Base-by-base conservation (phyloP, 768 basidiomycete species). In the Mycena indigotica region DNA sequence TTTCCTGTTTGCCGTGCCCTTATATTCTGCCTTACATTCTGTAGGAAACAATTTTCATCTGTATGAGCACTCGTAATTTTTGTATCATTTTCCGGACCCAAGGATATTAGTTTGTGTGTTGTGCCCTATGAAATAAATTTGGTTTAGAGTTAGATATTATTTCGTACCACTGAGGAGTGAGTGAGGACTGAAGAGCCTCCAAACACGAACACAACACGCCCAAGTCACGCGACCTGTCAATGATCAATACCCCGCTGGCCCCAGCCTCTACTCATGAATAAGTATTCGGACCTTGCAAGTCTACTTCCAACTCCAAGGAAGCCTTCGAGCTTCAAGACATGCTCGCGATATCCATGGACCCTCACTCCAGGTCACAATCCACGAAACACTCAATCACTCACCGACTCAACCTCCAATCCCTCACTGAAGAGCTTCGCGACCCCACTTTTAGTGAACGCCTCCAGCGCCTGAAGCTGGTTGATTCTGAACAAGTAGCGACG, bases 381-480 rank as follows among this genome's bases (percentile, higher is more conserved):
- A n/a, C n/a, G n/a, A n/a, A n/a, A n/a, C n/a, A n/a, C n/a, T n/a
- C n/a, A n/a, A n/a, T 96, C 68, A 87, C 98, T 62, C 88, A 93
- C 26, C 88, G 97, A 45, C 84, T 99, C 68, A 97, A 98, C 70
- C 90, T 98, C 69, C 80, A 87, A 52, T 80, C 81, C 50, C 77
- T 98, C 38, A 84, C 84, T 28, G 69, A 75, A 21, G 81, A 85
- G 60, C 83, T 98, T 66, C 82, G 78, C 38, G 91, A 95, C 72
- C 82, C 87, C 59, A 78, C 89, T 55, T 84, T 97, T 68, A 74
- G 78, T 61, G 78, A 82, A 32, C 80, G 78, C 52, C 96, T 95
- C 73, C 80, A 85, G 64, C 80, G 91, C 49, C 81, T 95, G 51
- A 95, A 97, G 73, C 87, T 94, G 51, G 82, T 98, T 61, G 95